Evolutionary conservation across 1,139 yeast species (phyloP).

Genomic region (Taiozyma sp.): DNA sequence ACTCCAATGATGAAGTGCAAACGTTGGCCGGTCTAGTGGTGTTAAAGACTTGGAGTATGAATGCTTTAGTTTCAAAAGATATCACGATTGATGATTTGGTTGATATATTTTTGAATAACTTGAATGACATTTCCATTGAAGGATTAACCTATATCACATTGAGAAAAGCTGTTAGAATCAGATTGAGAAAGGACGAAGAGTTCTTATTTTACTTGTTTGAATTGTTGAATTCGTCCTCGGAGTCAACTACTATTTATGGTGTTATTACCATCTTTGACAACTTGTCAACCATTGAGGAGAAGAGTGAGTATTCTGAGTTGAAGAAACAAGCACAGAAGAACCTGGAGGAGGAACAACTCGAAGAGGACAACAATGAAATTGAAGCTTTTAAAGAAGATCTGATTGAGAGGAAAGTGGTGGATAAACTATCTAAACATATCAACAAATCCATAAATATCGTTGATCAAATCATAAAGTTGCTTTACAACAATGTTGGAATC

Average conservation of each 20-base stretch:
- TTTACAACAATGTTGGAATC: slow-evolving; percentile 12
- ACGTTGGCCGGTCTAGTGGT: slow-evolving; percentile 33
- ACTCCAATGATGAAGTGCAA: slow-evolving; percentile 20
- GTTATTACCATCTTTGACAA: slow-evolving; percentile 31
- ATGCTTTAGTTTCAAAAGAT: slow-evolving; percentile 24
- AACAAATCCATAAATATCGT: slow-evolving; percentile 11
- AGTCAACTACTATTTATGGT: slow-evolving; percentile 26
- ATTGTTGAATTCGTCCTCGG: slow-evolving; percentile 11
- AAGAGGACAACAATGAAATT: slow-evolving; percentile 5
- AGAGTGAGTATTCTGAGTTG: slow-evolving; percentile 14
- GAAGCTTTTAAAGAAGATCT: slow-evolving; percentile 19
- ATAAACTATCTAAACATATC: slow-evolving; percentile 12
- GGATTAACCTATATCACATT: slow-evolving; percentile 39
- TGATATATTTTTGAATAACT: slow-evolving; percentile 17
- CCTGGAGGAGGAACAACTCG: slow-evolving; percentile 10
- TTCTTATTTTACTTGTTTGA: slow-evolving; percentile 24
- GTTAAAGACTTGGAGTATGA: slow-evolving; percentile 39
- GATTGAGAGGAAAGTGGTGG: slow-evolving; percentile 17
- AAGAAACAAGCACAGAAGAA: slow-evolving; percentile 28
- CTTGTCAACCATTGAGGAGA: slow-evolving; percentile 30
- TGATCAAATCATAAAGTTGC: slow-evolving; percentile 13
- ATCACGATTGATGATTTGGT: slow-evolving; percentile 24
- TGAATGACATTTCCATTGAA: slow-evolving; percentile 29
- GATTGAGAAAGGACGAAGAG: slow-evolving; percentile 31
- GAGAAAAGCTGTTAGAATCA: slow-evolving; percentile 27